Evolutionary conservation across 106 monocot species (phyloP).

Genomic region (Dendrobium huoshanense): DNA sequence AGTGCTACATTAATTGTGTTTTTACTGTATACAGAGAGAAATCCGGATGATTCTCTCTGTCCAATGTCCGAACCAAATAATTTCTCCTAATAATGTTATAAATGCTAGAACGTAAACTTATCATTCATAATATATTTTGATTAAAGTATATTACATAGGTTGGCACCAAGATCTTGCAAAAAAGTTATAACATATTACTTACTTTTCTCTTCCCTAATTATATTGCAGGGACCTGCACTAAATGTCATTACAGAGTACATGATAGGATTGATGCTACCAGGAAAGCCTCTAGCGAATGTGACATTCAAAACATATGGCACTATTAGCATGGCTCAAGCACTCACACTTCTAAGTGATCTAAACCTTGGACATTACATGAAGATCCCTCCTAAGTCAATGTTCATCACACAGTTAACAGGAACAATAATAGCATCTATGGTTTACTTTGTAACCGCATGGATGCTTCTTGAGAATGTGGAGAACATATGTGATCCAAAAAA

Average conservation of each 20-base stretch:
- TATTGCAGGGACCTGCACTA: slow-evolving; percentile 57
- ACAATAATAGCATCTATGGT: slow-evolving; percentile 48
- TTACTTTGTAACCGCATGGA: slow-evolving; percentile 75
- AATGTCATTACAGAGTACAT: slow-evolving; percentile 49
- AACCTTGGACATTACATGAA: slow-evolving; percentile 26
- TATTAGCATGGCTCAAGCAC: slow-evolving; percentile 79
- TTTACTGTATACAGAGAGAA: no score
- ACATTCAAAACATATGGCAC: slow-evolving; percentile 85
- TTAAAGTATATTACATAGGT: no score
- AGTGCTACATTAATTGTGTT: no score
- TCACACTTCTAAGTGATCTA: slow-evolving; percentile 37
- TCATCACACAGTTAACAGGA: slow-evolving; percentile 40
- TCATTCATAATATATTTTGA: no score
- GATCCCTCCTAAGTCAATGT: slow-evolving; percentile 26
- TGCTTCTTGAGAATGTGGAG: slow-evolving; percentile 44
- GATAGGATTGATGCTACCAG: slow-evolving; percentile 29
- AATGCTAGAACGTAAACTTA: no score
- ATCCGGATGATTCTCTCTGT: no score
- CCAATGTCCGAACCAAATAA: no score
- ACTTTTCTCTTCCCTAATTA: neutral
- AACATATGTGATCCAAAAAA: slow-evolving; percentile 57
- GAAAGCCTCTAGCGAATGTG: slow-evolving; percentile 76
- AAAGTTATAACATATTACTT: no score
- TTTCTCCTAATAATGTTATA: no score
- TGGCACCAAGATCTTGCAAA: no score